Percentiles rank a stretch among this genome's conserved stretches.
Evolutionary conservation across 2,329 filamentous ascomycete species (phyloP).

Genomic region (Chrysoporthe cubensis): DNA sequence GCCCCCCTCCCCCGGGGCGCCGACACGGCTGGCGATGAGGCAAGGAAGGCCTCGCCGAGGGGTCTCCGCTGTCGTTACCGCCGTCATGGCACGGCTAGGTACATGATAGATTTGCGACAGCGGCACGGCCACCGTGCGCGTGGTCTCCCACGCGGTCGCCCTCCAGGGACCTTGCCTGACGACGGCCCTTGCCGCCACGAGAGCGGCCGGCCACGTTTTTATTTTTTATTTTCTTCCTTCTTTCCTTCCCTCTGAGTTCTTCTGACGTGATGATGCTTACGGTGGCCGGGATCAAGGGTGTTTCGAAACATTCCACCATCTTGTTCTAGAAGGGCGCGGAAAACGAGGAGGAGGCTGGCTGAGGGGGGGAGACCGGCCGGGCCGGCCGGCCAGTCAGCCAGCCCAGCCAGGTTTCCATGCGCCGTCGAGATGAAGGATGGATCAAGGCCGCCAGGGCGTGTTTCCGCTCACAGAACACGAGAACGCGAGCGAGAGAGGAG

Average conservation of each 20-base stretch:
- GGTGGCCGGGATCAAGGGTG: slow-evolving; percentile 1
- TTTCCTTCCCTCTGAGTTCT: not conserved
- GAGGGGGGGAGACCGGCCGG: not conserved
- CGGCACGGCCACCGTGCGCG: not conserved
- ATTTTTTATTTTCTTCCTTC: not conserved
- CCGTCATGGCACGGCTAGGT: not conserved
- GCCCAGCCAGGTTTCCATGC: slow-evolving; percentile 1
- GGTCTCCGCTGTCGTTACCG: too few species aligned
- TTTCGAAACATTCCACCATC: slow-evolving; percentile 15
- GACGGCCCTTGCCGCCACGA: not conserved
- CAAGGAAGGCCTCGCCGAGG: not conserved
- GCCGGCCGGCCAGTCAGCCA: not conserved
- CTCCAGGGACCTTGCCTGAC: slow-evolving; percentile 4
- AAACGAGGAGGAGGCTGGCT: slow-evolving; percentile 4
- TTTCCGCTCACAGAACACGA: not conserved
- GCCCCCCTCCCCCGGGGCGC: not conserved
- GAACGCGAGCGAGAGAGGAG: not conserved
- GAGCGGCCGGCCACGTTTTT: not conserved
- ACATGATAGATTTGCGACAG: not conserved
- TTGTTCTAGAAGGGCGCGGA: slow-evolving; percentile 23
- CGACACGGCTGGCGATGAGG: not conserved
- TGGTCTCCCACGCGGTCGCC: not conserved
- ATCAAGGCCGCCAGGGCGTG: not conserved
- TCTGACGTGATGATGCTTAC: not conserved
- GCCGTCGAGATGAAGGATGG: not conserved